Evolutionary conservation across 1,284 basidiomycete species (phyloP).

Genomic region (Microbotryomycetes sp.): DNA sequence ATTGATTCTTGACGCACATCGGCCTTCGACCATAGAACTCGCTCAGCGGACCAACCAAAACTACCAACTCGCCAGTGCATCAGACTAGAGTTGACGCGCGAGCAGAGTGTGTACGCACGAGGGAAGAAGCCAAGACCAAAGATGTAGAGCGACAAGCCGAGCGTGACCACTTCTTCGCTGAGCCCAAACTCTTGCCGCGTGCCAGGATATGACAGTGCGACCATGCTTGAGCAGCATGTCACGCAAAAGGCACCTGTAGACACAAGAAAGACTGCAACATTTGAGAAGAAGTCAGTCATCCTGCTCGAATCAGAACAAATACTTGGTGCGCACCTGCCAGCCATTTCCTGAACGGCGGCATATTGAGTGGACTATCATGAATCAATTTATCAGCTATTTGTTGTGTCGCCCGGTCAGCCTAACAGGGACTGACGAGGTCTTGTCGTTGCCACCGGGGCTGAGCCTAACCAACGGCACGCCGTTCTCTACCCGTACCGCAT

Average conservation of each 20-base stretch:
- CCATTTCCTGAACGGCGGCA: constrained; percentile 9
- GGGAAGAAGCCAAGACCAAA: constrained; percentile 24
- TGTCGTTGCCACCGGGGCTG: constrained; percentile 12
- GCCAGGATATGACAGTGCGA: constrained; percentile 56
- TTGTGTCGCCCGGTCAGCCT: neutral
- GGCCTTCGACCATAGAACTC: constrained; percentile 29
- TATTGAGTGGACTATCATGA: constrained; percentile 19
- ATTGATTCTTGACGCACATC: too few species aligned
- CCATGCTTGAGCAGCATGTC: constrained; percentile 61
- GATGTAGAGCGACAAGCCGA: constrained; percentile 61
- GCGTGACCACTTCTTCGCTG: constrained; percentile 59
- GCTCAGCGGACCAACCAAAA: constrained; percentile 30
- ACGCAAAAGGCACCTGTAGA: constrained; percentile 38
- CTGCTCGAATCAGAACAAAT: constrained; percentile 8
- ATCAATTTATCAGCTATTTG: neutral
- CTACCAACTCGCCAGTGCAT: neutral
- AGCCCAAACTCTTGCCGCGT: constrained; percentile 56
- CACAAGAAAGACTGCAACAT: neutral
- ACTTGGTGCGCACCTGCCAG: constrained; percentile 2
- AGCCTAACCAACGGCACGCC: constrained; percentile 23
- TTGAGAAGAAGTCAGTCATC: neutral
- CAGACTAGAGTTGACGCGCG: neutral
- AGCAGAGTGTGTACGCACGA: too few species aligned
- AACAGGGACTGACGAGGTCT: constrained; percentile 2
- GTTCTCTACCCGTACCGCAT: constrained; percentile 22